These are phyloP conservation scores for Cutaneotrichosporon curvatum DNA, from an alignment of 1,284 basidiomycete species.

Conservation along the genomic window DNA sequence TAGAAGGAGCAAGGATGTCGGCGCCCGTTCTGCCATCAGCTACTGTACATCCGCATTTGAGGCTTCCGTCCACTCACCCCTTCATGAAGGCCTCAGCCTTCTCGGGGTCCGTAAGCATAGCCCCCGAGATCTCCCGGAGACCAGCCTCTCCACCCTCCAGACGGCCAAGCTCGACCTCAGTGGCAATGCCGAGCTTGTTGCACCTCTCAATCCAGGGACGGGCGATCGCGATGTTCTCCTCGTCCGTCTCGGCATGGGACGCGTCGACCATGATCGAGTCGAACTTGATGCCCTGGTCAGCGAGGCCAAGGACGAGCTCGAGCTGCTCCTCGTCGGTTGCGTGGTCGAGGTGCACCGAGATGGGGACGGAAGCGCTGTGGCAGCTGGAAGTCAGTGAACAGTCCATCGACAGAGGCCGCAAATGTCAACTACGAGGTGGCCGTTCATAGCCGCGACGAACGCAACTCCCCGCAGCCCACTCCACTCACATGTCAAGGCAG, in stretches of 20 bases:
- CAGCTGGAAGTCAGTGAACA: slow-evolving; percentile 4
- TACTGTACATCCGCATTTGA: no score
- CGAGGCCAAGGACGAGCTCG: slow-evolving; percentile 43
- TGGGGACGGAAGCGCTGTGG: slow-evolving; percentile 45
- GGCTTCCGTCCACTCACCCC: slow-evolving; percentile 26
- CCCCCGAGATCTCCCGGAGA: slow-evolving; percentile 47
- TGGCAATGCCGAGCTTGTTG: slow-evolving; percentile 44
- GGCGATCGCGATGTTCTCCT: slow-evolving; percentile 46
- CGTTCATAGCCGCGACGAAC: no score
- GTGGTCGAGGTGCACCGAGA: slow-evolving; percentile 47
- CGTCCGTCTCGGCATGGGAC: slow-evolving; percentile 44
- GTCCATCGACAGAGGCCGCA: no score
- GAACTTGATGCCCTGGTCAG: slow-evolving; percentile 43
- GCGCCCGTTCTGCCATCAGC: slow-evolving; percentile 38
- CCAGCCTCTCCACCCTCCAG: slow-evolving; percentile 49
- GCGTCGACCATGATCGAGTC: slow-evolving; percentile 48
- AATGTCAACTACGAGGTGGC: no score
- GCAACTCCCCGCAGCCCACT: not conserved
- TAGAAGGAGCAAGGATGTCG: slow-evolving; percentile 47
- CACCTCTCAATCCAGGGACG: slow-evolving; percentile 40
- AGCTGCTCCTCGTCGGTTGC: slow-evolving; percentile 49
- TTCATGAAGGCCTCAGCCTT: slow-evolving; percentile 46
- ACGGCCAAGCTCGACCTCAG: slow-evolving; percentile 49
- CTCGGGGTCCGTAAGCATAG: slow-evolving; percentile 46
- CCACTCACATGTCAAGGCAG: slow-evolving; percentile 31